phyloP scores from a whole-genome alignment of 2,329 filamentous ascomycete genomes.

The Talaromyces sp. region DNA sequence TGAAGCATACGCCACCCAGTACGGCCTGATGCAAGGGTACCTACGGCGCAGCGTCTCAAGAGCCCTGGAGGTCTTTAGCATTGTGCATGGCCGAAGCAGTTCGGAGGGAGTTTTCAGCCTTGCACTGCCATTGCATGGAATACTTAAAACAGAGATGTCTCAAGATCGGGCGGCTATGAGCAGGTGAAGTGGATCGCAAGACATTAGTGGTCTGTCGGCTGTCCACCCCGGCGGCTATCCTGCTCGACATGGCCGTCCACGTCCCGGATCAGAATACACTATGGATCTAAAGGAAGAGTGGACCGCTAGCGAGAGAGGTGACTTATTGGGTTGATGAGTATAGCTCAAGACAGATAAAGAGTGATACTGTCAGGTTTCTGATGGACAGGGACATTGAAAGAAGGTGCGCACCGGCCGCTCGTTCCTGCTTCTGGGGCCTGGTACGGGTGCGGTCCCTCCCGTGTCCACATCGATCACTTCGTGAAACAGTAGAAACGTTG shows the following conservation, averaged over 20 bases:
- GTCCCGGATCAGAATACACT: neutral
- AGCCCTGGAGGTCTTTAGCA: neutral
- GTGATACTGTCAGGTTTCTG: neutral
- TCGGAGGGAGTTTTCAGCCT: neutral
- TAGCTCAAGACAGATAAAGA: neutral
- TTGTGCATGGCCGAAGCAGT: neutral
- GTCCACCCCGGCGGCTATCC: neutral
- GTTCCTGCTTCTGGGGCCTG: neutral
- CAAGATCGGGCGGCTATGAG: neutral
- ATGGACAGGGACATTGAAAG: neutral
- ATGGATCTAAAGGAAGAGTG: neutral
- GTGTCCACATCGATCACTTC: neutral
- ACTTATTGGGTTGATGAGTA: neutral
- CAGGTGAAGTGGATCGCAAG: neutral
- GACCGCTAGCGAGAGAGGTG: neutral
- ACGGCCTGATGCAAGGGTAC: conserved; percentile 9
- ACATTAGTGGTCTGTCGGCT: neutral
- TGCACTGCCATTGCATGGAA: conserved; percentile 10
- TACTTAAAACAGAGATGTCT: neutral
- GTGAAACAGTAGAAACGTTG: too few relatives aligned
- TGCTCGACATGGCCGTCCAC: neutral
- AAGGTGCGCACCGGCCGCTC: neutral
- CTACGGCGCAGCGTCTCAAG: neutral
- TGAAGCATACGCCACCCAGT: neutral
- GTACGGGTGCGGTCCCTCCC: conserved; percentile 2